Evolutionary conservation across 108 stramenopile species (phyloP).

Genomic region (Nannochloropsis gaditana): DNA sequence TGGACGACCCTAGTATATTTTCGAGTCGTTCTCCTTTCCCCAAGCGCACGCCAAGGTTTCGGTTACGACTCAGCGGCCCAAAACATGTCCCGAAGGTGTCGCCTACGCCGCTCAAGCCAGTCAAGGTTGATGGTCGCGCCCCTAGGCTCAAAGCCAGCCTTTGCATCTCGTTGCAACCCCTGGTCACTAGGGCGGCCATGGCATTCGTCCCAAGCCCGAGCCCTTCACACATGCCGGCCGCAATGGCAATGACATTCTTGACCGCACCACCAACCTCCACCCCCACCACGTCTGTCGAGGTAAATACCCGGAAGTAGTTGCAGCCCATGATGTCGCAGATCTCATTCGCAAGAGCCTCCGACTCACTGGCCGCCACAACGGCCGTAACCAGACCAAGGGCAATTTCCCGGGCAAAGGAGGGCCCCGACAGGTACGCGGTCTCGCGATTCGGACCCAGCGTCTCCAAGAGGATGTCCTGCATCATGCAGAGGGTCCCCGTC

Average conservation of each 20-base stretch:
- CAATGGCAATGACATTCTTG: slow-evolving; percentile 93
- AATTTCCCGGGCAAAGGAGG: slow-evolving; percentile 90
- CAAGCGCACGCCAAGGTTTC: slow-evolving; percentile 80
- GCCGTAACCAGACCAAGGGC: slow-evolving; percentile 76
- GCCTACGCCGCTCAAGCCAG: slow-evolving; percentile 85
- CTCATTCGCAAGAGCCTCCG: slow-evolving; percentile 69
- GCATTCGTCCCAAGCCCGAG: slow-evolving; percentile 90
- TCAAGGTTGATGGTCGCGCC: slow-evolving; percentile 73
- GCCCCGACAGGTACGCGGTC: slow-evolving; percentile 86
- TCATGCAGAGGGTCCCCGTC: slow-evolving; percentile 76
- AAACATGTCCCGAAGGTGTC: slow-evolving; percentile 97
- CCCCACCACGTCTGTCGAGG: slow-evolving; percentile 77
- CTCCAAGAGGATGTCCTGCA: slow-evolving; percentile 82
- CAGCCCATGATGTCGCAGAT: slow-evolving; percentile 70
- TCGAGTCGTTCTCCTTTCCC: slow-evolving; percentile 87
- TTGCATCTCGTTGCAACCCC: slow-evolving; percentile 92
- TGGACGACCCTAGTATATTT: slow-evolving; percentile 64
- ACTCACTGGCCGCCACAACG: slow-evolving; percentile 87
- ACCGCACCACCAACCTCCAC: slow-evolving; percentile 94
- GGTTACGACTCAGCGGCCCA: slow-evolving; percentile 86
- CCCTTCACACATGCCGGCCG: slow-evolving; percentile 94
- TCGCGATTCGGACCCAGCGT: slow-evolving; percentile 68
- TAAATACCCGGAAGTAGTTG: slow-evolving; percentile 78
- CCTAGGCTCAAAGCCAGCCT: slow-evolving; percentile 73
- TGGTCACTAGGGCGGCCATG: slow-evolving; percentile 86